These are phyloP conservation scores for Colletotrichum spinosum DNA, from an alignment of 2,329 filamentous ascomycete genomes.

Conservation along the genomic window DNA sequence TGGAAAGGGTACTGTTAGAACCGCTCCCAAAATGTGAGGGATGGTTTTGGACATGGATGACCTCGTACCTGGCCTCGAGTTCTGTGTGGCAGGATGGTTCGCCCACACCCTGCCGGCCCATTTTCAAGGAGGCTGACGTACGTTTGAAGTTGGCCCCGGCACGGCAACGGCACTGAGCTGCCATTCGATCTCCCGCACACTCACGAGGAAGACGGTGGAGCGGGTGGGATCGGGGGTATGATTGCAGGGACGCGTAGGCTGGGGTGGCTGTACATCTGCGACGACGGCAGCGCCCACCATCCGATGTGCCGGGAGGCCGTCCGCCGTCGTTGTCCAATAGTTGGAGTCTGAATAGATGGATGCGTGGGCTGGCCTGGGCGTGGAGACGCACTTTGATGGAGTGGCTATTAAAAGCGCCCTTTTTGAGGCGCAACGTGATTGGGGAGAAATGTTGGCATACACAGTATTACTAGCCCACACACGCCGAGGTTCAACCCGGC, in stretches of 20 bases:
- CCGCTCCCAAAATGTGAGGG: not conserved
- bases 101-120: constrained; percentile 3
- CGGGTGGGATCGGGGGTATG: not conserved
- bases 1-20: constrained; percentile 8
- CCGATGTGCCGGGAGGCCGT: constrained; percentile 35
- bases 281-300: constrained; percentile 20
- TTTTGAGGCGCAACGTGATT: constrained; percentile 2
- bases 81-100: not conserved
- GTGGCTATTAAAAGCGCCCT: constrained; percentile 22
- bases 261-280: constrained; percentile 25
- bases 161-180: constrained; percentile 12
- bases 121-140: constrained; percentile 34
- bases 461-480: constrained; percentile 5
- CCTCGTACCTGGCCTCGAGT: too few species aligned
- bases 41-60: constrained; percentile 5
- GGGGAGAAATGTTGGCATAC: not conserved
- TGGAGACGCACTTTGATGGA: not conserved
- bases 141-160: constrained; percentile 28
- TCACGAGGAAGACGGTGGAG: constrained; percentile 9
- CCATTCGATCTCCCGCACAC: constrained; percentile 1
- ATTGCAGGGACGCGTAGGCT: constrained; percentile 26
- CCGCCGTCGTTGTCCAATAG: not conserved
- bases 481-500: too few species aligned
- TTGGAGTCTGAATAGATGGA: not conserved
- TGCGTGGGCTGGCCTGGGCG: not conserved